Evolutionary conservation across 306 rosid species (phyloP).

Genomic region (Castanea crenata): DNA sequence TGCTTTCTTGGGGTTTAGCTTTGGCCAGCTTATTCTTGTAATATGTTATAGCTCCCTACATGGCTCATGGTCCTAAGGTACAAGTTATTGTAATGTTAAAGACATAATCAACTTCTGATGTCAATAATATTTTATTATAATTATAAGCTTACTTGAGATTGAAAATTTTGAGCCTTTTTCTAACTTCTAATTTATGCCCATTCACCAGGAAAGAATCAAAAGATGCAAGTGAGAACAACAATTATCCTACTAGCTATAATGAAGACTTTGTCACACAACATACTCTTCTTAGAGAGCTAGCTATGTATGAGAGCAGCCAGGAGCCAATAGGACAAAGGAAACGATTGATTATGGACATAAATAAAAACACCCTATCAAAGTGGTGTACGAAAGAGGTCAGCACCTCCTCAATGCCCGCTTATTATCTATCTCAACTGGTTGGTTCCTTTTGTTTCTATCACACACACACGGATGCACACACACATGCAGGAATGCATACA

Average conservation of each 20-base stretch:
- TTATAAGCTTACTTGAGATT: too few species aligned
- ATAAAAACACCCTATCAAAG: neutral
- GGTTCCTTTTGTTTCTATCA: neutral
- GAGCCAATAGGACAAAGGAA: neutral
- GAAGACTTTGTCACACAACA: neutral
- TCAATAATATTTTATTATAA: too few species aligned
- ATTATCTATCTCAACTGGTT: neutral
- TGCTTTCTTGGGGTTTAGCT: too few species aligned
- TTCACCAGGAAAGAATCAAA: neutral
- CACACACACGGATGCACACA: too few species aligned
- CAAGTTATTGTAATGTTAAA: too few species aligned
- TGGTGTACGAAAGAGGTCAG: neutral
- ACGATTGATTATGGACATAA: neutral
- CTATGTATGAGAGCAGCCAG: neutral
- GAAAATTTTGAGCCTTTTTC: too few species aligned
- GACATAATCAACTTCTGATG: too few species aligned
- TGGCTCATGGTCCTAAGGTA: neutral
- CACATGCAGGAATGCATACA: too few species aligned
- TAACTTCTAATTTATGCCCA: too few species aligned
- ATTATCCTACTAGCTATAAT: neutral
- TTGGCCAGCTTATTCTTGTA: too few species aligned
- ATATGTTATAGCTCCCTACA: too few species aligned
- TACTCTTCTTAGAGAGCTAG: neutral
- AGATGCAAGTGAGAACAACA: neutral
- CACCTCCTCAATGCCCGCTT: neutral